Conservation (phyloP, 1,139 yeast genomes). For the Zygotorulaspora mrakii region DNA sequence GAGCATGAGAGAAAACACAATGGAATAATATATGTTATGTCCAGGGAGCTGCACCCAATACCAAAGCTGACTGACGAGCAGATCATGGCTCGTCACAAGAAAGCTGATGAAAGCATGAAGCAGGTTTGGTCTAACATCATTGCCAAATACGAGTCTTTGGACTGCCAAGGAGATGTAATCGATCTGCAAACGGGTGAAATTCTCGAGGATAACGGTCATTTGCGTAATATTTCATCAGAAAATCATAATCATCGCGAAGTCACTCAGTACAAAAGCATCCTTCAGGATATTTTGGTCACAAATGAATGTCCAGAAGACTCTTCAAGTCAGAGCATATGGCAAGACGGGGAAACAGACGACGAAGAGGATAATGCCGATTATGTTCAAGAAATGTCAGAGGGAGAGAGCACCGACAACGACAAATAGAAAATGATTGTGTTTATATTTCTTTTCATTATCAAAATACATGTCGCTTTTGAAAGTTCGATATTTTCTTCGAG, state of each 20-base stretch:
- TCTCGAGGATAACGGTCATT: slow-evolving; percentile 60
- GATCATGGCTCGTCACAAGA: slow-evolving; percentile 35
- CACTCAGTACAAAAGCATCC: slow-evolving; percentile 23
- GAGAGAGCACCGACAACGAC: slow-evolving; percentile 6
- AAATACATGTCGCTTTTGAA: too few species aligned
- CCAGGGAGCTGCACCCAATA: slow-evolving; percentile 34
- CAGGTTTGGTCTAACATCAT: slow-evolving; percentile 53
- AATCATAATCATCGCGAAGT: slow-evolving; percentile 1
- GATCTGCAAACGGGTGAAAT: slow-evolving; percentile 59
- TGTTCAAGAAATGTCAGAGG: slow-evolving; percentile 15
- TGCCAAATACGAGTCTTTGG: slow-evolving; percentile 49
- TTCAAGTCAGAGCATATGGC: slow-evolving; percentile 13
- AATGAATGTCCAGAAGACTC: slow-evolving; percentile 12
- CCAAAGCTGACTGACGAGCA: slow-evolving; percentile 36
- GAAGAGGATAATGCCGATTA: slow-evolving; percentile 17
- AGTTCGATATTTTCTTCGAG: too few species aligned
- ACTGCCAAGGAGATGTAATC: slow-evolving; percentile 63
- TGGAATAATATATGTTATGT: slow-evolving; percentile 30
- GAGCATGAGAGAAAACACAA: slow-evolving; percentile 8
- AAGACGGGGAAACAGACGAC: slow-evolving; percentile 16
- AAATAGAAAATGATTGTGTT: too few species aligned
- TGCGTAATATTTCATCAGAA: slow-evolving; percentile 35
- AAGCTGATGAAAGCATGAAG: slow-evolving; percentile 39
- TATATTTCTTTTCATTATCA: too few species aligned
- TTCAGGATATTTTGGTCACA: slow-evolving; percentile 24